A percentile compares a stretch with the other conserved stretches of the same genome.
Conservation (phyloP, 2,329 filamentous ascomycete genomes). For the Diaporthe longicolla region DNA sequence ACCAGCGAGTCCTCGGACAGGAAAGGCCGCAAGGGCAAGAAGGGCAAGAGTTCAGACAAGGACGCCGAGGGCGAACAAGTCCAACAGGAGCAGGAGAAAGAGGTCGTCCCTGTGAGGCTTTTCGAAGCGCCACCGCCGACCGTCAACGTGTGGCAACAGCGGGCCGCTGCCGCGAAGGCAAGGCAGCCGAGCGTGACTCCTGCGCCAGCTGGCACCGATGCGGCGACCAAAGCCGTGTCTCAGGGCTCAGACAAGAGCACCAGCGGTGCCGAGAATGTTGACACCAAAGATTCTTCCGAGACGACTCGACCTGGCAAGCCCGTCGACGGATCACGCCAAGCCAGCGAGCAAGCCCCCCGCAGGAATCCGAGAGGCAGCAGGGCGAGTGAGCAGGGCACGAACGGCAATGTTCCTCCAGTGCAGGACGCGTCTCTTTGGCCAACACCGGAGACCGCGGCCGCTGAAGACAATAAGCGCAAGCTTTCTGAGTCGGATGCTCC, state of each 20-base stretch:
- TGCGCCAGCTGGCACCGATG: constrained; percentile 41
- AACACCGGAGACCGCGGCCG: constrained; percentile 83
- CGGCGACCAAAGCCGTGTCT: constrained; percentile 35
- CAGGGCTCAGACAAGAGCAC: constrained; percentile 45
- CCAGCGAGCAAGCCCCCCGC: constrained; percentile 58
- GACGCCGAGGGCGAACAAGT: constrained; percentile 67
- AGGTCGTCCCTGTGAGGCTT: constrained; percentile 74
- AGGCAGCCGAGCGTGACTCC: constrained; percentile 51
- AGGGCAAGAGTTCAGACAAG: constrained; percentile 65
- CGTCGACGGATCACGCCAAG: constrained; percentile 57
- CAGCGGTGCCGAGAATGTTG: constrained; percentile 24
- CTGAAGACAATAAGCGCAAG: constrained; percentile 80
- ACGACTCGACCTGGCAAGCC: constrained; percentile 45
- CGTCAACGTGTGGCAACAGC: constrained; percentile 90
- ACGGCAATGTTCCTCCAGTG: constrained; percentile 71
- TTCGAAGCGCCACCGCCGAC: constrained; percentile 85
- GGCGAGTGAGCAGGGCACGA: constrained; percentile 52
- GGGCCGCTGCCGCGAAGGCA: constrained; percentile 74
- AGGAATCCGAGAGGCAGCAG: constrained; percentile 61
- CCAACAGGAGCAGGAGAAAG: constrained; percentile 70
- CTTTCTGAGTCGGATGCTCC: constrained; percentile 66
- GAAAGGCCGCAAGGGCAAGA: constrained; percentile 75
- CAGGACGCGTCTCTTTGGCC: constrained; percentile 89
- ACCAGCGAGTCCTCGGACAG: constrained; percentile 78
- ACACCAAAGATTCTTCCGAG: constrained; percentile 43